A percentile compares a stretch with the other conserved stretches of the same genome.
phyloP scores from a whole-genome alignment of 129 eudicot genomes.

The Mikania micrantha region DNA sequence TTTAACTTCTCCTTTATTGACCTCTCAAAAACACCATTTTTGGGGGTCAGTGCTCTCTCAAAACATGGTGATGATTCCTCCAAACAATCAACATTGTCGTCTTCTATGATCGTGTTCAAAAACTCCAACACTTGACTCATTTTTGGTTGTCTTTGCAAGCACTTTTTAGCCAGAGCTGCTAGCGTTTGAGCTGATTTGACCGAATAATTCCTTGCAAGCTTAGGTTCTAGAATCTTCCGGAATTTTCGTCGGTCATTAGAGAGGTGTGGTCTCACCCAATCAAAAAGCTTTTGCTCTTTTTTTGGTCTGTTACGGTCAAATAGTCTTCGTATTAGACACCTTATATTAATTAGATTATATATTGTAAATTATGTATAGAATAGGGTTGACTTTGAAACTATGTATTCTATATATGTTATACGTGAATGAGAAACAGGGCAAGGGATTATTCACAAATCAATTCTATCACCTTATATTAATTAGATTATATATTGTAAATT shows the following conservation, averaged over 20 bases:
- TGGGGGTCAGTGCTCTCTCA: slow-evolving; percentile 13
- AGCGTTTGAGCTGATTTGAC: slow-evolving; percentile 69
- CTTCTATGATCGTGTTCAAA: slow-evolving; percentile 44
- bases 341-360: too few species aligned
- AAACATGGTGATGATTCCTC: slow-evolving; percentile 20
- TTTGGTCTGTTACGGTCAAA: slow-evolving; percentile 60
- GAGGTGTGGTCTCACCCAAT: slow-evolving; percentile 64
- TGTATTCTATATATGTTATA: too few species aligned
- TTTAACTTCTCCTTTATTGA: slow-evolving; percentile 25
- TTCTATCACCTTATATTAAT: too few species aligned
- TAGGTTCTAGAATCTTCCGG: slow-evolving; percentile 63
- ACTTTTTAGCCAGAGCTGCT: slow-evolving; percentile 76
- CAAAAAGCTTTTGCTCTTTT: slow-evolving; percentile 61
- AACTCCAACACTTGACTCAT: slow-evolving; percentile 65
- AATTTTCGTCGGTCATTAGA: slow-evolving; percentile 53
- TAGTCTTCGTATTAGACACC: too few species aligned
- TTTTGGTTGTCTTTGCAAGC: slow-evolving; percentile 58
- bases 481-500: too few species aligned
- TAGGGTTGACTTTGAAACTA: too few species aligned
- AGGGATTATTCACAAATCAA: too few species aligned
- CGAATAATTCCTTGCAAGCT: slow-evolving; percentile 52
- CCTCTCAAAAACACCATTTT: slow-evolving; percentile 25
- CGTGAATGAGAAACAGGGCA: too few species aligned
- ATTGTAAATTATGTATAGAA: too few species aligned
- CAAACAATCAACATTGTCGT: slow-evolving; percentile 18